A percentile compares a stretch with the other conserved stretches of the same genome.
phyloP scores from a whole-genome alignment of 2,329 filamentous ascomycete species.

The Laburnicola sp. region DNA sequence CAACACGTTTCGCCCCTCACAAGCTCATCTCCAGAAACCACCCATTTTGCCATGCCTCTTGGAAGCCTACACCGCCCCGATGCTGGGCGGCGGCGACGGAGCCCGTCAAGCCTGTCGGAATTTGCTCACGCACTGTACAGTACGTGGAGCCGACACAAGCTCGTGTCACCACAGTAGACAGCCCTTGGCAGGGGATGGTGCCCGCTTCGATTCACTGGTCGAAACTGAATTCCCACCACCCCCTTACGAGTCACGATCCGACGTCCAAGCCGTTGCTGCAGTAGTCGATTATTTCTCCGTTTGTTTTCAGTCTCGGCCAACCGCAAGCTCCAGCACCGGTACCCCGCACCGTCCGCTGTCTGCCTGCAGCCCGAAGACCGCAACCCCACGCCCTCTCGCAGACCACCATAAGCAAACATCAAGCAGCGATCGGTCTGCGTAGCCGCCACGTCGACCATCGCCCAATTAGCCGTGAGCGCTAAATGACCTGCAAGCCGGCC shows the following conservation, averaged over 20 bases:
- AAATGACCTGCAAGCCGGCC: not conserved
- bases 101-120: not conserved
- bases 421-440: not conserved
- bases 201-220: no score
- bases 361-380: conserved; percentile 3
- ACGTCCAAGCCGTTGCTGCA: not conserved
- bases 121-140: no score
- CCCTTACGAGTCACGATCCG: no score
- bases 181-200: conserved; percentile 8
- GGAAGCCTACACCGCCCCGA: conserved; percentile 5
- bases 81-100: conserved; percentile 1
- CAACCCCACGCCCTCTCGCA: not conserved
- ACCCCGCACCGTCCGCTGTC: not conserved
- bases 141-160: no score
- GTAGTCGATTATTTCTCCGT: not conserved
- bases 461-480: conserved; percentile 8
- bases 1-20: not conserved
- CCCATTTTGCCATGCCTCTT: conserved; percentile 7
- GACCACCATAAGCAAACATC: conserved; percentile 7
- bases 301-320: not conserved
- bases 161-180: conserved; percentile 2
- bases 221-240: no score
- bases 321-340: not conserved
- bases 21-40: not conserved
- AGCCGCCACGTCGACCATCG: not conserved